Conservation (phyloP, 495 filamentous ascomycete genomes). For the Talaromyces adpressus region DNA sequence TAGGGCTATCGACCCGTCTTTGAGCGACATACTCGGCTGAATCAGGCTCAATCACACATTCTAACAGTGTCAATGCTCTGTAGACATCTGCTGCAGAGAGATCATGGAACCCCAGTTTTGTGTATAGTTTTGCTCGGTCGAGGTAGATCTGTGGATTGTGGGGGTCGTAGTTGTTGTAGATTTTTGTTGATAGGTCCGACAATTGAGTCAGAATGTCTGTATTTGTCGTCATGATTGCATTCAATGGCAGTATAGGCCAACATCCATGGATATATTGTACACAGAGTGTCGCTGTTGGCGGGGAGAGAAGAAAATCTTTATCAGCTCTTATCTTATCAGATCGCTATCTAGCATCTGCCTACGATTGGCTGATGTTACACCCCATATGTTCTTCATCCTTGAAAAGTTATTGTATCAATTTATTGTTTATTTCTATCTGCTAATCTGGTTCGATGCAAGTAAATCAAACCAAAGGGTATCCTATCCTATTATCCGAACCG, state of each 20-base stretch:
- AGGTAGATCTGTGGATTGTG: slow-evolving; percentile 78
- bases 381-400: background rate
- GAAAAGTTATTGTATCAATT: background rate
- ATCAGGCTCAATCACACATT: slow-evolving; percentile 63
- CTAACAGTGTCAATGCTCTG: slow-evolving; percentile 73
- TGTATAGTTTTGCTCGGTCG: slow-evolving; percentile 61
- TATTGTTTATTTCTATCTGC: background rate
- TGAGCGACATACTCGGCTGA: slow-evolving; percentile 37
- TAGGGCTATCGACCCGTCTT: slow-evolving; percentile 14
- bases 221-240: slow-evolving; percentile 1
- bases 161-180: slow-evolving; percentile 45
- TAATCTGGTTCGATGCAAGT: background rate
- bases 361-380: background rate
- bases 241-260: background rate
- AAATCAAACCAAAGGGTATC: background rate
- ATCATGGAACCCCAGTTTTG: slow-evolving; percentile 77
- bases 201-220: slow-evolving; percentile 12
- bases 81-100: slow-evolving; percentile 88
- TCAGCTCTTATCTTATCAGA: background rate
- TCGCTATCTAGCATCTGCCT: background rate
- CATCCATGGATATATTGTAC: background rate
- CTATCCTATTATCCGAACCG: background rate
- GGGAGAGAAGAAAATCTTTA: background rate
- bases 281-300: background rate
- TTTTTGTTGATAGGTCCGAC: slow-evolving; percentile 4